Evolutionary conservation across 2,329 filamentous ascomycete genomes (phyloP), one percentile per base, ranked within the genome.

Genomic region (Curvularia spicifera): DNA sequence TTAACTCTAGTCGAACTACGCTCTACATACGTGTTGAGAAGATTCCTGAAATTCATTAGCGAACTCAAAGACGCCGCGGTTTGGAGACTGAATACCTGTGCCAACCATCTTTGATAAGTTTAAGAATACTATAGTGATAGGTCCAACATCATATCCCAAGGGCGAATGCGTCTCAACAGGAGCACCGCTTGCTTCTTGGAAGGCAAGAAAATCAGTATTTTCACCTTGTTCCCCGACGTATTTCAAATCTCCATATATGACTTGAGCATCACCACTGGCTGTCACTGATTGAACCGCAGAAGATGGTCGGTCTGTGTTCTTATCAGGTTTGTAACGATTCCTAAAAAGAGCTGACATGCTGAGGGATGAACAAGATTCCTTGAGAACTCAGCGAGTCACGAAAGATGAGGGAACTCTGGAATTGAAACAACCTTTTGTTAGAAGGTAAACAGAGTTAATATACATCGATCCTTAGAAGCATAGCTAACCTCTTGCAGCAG

Each of bases 41-140:
- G 9, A 45, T 45, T 28, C 43, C 43, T 45, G 15, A 2, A 2
- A 29, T 18, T 10, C 12, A 18, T 45, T 28, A 45, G 20, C 20
- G 26, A 1, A 45, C 6, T 29, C 9, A 0, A 9, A 29, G 9
- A 45, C 9, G 3, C 26, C 15, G 6, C 1, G 12, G 15, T 9
- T 29, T 8, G 43, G 2, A 4, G 26, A 29, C 6, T n/a, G 72
- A 2, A 72, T 66, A 48, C 71, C 71, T 4, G 71, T 73, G 31
- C 71, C 71, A 1, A 74, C 60, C 71, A 74, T 74, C 51, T 74
- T 63, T 66, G n/a, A 73, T 63, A 43, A 13, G 13, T 74, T 74
- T 47, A 73, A 57, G 26, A 72, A 73, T 4, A 74, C 45, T 20
- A 74, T 69, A 8, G 70, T 68, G 35, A 62, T 61, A 63, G 64